Evolutionary conservation across 2,329 filamentous ascomycete genomes (phyloP).

Genomic region (Diplodia corticola): DNA sequence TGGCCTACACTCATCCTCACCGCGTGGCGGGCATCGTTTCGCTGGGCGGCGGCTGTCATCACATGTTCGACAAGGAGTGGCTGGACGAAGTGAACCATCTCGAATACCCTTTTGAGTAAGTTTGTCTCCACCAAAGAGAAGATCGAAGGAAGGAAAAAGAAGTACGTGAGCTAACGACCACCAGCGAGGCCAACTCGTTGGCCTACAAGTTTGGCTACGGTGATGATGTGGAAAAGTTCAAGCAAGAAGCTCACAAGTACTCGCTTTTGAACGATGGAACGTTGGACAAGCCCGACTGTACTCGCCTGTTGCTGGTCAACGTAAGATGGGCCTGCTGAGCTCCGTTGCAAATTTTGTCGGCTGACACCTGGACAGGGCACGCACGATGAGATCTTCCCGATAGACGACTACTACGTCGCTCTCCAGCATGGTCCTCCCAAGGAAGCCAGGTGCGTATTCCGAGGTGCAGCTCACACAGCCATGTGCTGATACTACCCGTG

Average conservation of each 20-base stretch:
- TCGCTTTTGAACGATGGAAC: slow-evolving; percentile 58
- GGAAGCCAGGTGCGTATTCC: slow-evolving; percentile 42
- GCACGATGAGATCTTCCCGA: slow-evolving; percentile 62
- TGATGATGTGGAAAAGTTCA: slow-evolving; percentile 44
- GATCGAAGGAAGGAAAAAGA: background rate
- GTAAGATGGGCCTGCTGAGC: slow-evolving; percentile 26
- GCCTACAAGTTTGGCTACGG: slow-evolving; percentile 51
- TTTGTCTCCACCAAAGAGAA: background rate
- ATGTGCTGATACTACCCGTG: slow-evolving; percentile 1
- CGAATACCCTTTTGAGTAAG: slow-evolving; percentile 61
- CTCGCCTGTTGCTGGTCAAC: slow-evolving; percentile 57
- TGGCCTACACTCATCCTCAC: slow-evolving; percentile 59
- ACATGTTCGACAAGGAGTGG: slow-evolving; percentile 60
- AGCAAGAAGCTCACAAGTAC: slow-evolving; percentile 52
- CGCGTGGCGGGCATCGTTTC: slow-evolving; percentile 54
- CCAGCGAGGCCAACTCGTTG: slow-evolving; percentile 49
- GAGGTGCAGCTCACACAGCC: slow-evolving; percentile 1
- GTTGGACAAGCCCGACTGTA: slow-evolving; percentile 51
- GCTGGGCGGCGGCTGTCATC: slow-evolving; percentile 58
- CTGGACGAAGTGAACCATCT: slow-evolving; percentile 56
- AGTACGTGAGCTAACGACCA: background rate
- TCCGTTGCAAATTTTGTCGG: background rate
- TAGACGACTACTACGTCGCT: slow-evolving; percentile 60
- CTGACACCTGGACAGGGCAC: slow-evolving; percentile 40
- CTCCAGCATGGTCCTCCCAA: slow-evolving; percentile 56